phyloP scores from a whole-genome alignment of 345 rosid species.

The Hibiscus mutabilis region DNA sequence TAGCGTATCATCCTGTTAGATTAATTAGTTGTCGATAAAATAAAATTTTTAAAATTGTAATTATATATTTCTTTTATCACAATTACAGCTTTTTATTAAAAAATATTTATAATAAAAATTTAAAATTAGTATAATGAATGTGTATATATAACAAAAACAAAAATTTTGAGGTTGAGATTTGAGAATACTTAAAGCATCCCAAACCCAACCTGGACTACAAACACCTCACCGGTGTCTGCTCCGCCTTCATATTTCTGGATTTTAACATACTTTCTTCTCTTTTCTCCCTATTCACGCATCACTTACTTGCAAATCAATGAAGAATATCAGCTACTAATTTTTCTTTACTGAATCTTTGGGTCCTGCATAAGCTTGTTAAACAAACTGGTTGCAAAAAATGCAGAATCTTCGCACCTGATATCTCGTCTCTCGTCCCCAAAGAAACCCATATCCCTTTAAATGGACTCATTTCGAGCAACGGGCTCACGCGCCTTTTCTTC shows the following conservation, averaged over 20 bases:
- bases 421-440: conserved; percentile 39
- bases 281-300: neutral
- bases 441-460: conserved; percentile 3
- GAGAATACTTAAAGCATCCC: neutral
- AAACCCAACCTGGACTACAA: neutral
- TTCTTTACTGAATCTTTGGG: neutral
- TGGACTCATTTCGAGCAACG: conserved; percentile 7
- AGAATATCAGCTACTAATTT: neutral
- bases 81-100: no score
- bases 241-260: no score
- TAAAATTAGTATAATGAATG: no score
- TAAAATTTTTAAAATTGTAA: no score
- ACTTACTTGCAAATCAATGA: neutral
- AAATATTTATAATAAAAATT: no score
- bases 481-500: conserved; percentile 32
- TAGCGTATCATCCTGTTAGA: no score
- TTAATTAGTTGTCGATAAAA: no score
- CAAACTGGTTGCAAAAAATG: conserved; percentile 15
- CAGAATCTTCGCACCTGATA: conserved; percentile 34
- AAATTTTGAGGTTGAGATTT: no score
- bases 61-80: no score
- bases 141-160: no score
- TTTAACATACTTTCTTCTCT: neutral
- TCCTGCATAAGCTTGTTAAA: neutral
- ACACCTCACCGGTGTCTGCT: no score